Base-by-base conservation (phyloP, 164 flowering plant species). In the Malania oleifera region DNA sequence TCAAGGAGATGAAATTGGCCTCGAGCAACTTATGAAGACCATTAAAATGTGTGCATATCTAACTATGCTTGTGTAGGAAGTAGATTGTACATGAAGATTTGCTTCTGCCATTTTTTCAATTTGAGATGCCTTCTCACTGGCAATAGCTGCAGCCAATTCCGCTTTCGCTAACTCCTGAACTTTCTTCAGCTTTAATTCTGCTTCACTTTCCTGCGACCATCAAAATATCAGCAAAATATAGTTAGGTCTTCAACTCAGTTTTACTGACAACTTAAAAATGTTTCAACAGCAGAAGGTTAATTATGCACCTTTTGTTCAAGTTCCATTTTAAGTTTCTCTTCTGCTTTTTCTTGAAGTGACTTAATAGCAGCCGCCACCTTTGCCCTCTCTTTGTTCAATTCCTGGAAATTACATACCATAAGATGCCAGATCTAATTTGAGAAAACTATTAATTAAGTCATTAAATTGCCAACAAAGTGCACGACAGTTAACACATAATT, bases 31-130 rank as follows among this genome's bases (percentile, higher is more conserved):
- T 10, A n/a, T 60, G 35, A 38, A 38, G 10, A 50, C 38, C 22
- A 53, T 53, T n/a, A 6, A 38, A 5, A 25, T 7, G n/a, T 28
- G 35, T 34, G 23, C 6, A 37, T 44, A 56, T 25, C 31, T 12
- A 58, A 58, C 49, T 57, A 43, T n/a, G 46, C 46, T 43, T 43
- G 5, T n/a, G 22, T 43, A 43, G 46, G 37, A 35, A 59, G 28
- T 34, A 67, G 18, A 61, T 52, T 80, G 63, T 82, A 95, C 99
- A 82, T 91, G 66, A 61, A 89, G 85, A 74, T 91, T 76, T 63
- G 97, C 99, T 70, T 95, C 99, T 1, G 84, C 86, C 83, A 91
- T 81, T 73, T 84, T 87, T 69, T 88, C 93, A 70, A 95, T 83
- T 65, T 89, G 97, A 43, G 91, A 74, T 48, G 96, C 85, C 72